Evolutionary conservation across 2,329 filamentous ascomycete genomes (phyloP).

Genomic region (Penicillium sp.): DNA sequence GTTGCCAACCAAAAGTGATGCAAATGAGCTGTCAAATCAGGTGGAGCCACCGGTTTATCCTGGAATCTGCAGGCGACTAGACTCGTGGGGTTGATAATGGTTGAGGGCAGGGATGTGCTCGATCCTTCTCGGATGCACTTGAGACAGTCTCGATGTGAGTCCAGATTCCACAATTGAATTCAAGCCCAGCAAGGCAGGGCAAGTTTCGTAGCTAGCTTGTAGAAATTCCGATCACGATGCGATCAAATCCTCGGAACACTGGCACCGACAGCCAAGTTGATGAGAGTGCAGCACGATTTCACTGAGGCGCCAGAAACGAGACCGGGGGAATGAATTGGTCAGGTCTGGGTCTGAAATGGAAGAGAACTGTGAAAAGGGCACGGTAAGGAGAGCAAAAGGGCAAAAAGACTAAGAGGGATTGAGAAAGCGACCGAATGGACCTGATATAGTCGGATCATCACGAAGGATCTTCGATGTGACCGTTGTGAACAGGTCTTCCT

Average conservation of each 20-base stretch:
- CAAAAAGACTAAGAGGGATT: conserved; percentile 17
- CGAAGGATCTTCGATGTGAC: conserved; percentile 1
- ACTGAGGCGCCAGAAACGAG: not conserved
- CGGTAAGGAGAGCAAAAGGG: conserved; percentile 9
- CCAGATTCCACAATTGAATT: too few relatives aligned
- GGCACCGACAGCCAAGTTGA: not conserved
- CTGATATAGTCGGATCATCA: conserved; percentile 15
- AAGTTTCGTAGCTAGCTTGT: too few relatives aligned
- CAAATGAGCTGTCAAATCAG: conserved; percentile 24
- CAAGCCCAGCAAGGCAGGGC: too few relatives aligned
- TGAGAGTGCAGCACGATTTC: not conserved
- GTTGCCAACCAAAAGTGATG: conserved; percentile 18
- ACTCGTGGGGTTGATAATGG: conserved; percentile 15
- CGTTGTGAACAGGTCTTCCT: not conserved
- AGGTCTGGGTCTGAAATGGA: not conserved
- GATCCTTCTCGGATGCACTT: not conserved
- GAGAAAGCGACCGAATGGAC: conserved; percentile 20
- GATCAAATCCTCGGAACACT: too few relatives aligned
- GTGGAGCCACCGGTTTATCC: conserved; percentile 19
- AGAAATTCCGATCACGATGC: too few relatives aligned
- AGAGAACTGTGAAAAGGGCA: conserved; percentile 7
- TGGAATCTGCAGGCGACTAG: conserved; percentile 18
- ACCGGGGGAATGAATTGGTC: not conserved
- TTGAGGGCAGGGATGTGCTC: not conserved
- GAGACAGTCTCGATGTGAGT: too few relatives aligned